phyloP scores from a whole-genome alignment of 139 green algal species.

The Chlamydomonas sp. region DNA sequence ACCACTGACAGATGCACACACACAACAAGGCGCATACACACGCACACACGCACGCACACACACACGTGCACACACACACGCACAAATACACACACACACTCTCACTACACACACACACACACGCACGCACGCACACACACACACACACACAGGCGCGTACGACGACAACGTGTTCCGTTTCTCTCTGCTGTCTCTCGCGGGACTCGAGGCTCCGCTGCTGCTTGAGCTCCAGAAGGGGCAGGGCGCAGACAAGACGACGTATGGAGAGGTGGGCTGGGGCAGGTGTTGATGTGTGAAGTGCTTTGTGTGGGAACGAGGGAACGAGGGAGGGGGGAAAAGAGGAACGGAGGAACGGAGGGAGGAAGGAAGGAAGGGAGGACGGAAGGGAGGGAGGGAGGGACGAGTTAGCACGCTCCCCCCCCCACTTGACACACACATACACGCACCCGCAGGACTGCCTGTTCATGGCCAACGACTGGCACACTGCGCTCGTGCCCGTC shows the following conservation, averaged over 20 bases:
- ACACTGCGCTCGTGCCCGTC: constrained; percentile 67
- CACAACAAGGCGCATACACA: too few relatives aligned
- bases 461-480: constrained; percentile 62
- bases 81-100: constrained; percentile 6
- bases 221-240: constrained; percentile 44
- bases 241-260: constrained; percentile 16
- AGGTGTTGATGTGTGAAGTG: too few relatives aligned
- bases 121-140: background rate
- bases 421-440: too few relatives aligned
- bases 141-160: background rate
- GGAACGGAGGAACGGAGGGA: too few relatives aligned
- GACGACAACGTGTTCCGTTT: constrained; percentile 56
- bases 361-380: too few relatives aligned
- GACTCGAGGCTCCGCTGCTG: constrained; percentile 54
- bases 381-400: constrained; percentile 13
- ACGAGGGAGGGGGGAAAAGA: too few relatives aligned
- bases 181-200: constrained; percentile 61
- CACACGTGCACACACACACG: background rate
- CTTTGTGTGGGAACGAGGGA: too few relatives aligned
- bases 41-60: background rate
- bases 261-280: too few relatives aligned
- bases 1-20: too few relatives aligned
- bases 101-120: background rate
- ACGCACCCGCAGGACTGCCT: constrained; percentile 51
- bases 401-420: too few relatives aligned